A percentile compares a stretch with the other conserved stretches of the same genome.
phyloP scores from a whole-genome alignment of 306 rosid species.

The Geum urbanum region DNA sequence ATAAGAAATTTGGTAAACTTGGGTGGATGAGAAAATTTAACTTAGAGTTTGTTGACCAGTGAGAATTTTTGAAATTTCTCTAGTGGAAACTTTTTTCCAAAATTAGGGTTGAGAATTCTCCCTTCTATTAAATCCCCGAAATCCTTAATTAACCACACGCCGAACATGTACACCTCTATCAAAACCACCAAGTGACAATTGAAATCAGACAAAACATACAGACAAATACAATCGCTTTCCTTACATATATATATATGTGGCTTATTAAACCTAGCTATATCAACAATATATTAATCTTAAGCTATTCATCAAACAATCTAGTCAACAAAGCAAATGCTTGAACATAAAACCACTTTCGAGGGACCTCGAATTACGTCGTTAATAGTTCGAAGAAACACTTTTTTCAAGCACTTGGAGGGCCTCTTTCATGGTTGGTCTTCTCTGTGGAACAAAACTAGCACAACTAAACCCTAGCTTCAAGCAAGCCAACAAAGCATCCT shows the following conservation, averaged over 20 bases:
- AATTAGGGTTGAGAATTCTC: no score
- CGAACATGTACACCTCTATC: no score
- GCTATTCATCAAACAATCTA: slow-evolving; percentile 26
- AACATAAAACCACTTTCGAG: slow-evolving; percentile 11
- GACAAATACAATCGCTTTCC: slow-evolving; percentile 6
- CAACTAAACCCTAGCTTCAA: slow-evolving; percentile 74
- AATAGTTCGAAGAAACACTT: slow-evolving; percentile 17
- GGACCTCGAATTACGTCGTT: slow-evolving; percentile 22
- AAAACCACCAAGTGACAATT: no score
- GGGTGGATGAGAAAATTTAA: no score
- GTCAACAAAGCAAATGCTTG: slow-evolving; percentile 30
- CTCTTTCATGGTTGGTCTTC: slow-evolving; percentile 86
- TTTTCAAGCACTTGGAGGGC: slow-evolving; percentile 61
- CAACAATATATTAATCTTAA: slow-evolving; percentile 6
- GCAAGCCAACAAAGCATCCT: slow-evolving; percentile 43
- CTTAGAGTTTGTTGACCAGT: no score
- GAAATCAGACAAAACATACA: slow-evolving; percentile 17
- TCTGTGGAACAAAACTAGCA: slow-evolving; percentile 56
- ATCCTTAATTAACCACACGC: no score
- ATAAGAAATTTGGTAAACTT: no score
- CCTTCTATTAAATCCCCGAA: no score
- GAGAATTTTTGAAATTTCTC: no score
- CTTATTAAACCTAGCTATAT: slow-evolving; percentile 5
- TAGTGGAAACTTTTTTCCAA: no score
- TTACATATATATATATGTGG: slow-evolving; percentile 15